Evolutionary conservation across 495 filamentous ascomycete genomes (phyloP).

Genomic region (Clohesyomyces aquaticus): DNA sequence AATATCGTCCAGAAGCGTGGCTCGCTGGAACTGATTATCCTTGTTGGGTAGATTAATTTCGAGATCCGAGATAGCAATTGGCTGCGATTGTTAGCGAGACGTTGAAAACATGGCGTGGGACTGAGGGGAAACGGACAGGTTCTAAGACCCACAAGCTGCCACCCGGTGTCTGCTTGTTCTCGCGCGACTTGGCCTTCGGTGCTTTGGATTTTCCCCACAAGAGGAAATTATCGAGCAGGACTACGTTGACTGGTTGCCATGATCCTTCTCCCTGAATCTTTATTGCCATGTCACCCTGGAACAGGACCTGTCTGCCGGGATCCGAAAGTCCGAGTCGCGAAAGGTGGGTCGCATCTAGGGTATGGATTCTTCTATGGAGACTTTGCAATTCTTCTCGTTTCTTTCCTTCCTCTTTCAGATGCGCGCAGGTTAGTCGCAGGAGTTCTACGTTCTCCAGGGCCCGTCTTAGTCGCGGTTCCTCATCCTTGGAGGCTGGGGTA

Average conservation of each 20-base stretch:
- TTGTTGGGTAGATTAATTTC: conserved; percentile 7
- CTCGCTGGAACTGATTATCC: conserved; percentile 14
- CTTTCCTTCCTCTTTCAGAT: conserved; percentile 1
- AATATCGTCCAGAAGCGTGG: conserved; percentile 23
- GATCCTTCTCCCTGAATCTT: conserved; percentile 15
- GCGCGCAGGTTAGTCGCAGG: neutral
- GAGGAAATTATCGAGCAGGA: conserved; percentile 28
- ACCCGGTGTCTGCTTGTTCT: neutral
- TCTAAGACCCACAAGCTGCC: conserved; percentile 28
- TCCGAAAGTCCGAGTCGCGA: conserved; percentile 11
- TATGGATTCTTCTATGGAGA: conserved; percentile 25
- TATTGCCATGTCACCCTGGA: conserved; percentile 22
- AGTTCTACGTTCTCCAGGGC: conserved; percentile 7
- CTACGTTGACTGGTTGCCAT: conserved; percentile 19
- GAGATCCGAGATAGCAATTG: neutral
- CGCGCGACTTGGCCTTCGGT: neutral
- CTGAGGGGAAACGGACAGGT: conserved; percentile 5
- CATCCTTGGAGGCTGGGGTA: neutral
- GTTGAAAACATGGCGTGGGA: too few species aligned
- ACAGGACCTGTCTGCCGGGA: conserved; percentile 3
- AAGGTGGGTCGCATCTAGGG: conserved; percentile 4
- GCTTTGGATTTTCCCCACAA: conserved; percentile 27
- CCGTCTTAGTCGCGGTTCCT: conserved; percentile 1
- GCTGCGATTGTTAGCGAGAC: too few species aligned
- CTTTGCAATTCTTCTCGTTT: conserved; percentile 19